Evolutionary conservation across 305 asterid species (phyloP), one percentile per base, ranked within the genome.

Genomic region (Fraxinus sp.): DNA sequence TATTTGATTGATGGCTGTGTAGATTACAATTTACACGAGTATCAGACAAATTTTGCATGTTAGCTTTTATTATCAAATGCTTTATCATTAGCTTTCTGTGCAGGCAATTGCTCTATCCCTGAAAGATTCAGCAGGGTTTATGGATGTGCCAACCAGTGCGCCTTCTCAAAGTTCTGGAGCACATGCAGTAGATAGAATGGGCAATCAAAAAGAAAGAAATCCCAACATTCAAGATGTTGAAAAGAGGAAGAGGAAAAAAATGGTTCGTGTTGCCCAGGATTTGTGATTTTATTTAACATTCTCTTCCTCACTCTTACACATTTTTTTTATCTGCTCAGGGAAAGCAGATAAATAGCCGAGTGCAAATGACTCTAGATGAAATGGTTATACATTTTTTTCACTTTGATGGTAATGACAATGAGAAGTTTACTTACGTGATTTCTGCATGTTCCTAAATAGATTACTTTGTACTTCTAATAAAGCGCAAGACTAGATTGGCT

Each of bases 101-200:
- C 90, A 95, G 98, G 98, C 97, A 55, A 95, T 95, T 78, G 95
- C 97, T 79, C 89, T 95, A 66, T 93, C 98, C 3, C 88, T 93
- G 64, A 91, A 91, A 88, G 94, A 90, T 83, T 86, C 91, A 49
- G 83, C 87, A 44, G 91, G 90, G 74, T 59, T 84, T 79, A 66
- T 74, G 46, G 84, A 87, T 66, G 84, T 26, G 59, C 86, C 49
- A 82, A 75, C 77, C 71, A 74, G 35, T 81, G 74, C 82, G 59
- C 76, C 91, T 83, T 78, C 86, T 28, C 87, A 78, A 78, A 77
- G 83, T 78, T 83, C 83, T 30, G 85, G 78, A 39, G 73, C 78
- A 22, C 72, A 76, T 78, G 80, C 81, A 8, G 62, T 41, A 22
- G 84, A 85, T 76, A 35, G 83, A 11, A 52, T 59, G 9, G 80